Evolutionary conservation across 345 rosid species (phyloP), one percentile per base, ranked within the genome.

Genomic region (Salix suchowensis): DNA sequence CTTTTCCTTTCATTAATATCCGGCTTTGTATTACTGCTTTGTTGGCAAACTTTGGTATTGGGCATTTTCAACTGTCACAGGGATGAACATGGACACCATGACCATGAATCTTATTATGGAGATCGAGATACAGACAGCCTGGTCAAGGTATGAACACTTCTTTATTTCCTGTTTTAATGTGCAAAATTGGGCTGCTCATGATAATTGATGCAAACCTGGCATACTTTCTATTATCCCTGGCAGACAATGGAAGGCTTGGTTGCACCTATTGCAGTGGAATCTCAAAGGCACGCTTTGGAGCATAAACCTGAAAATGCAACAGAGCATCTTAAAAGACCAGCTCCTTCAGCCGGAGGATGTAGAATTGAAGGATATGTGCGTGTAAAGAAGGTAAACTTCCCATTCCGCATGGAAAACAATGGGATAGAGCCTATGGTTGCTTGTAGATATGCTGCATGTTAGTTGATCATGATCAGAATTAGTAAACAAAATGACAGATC

Each of bases 91-190:
- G 92, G 94, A 67, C 97, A 90, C 77, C 98, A 96, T 78, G 97
- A 94, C 5, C 99, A 96, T 85, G 99, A 96, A 80, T 92, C 97
- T 40, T 96, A 96, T 83, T 94, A 96, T 87, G 99, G 99, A 84
- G 93, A 96, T 86, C 95, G 98, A 76, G 97, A 96, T 84, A 92
- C 99, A 55, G 98, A 96, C 5, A 88, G 89, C 85, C 89, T 96
- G 85, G 95, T 96, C 68, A 87, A 92, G 97, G 99, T 91, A 78
- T 54, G 67, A 68, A 68, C 44, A 66, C 14, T 52, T 81, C 74
- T 74, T 19, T 67, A 10, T 44, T 54, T 78, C 40, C 32, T 24
- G 18, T 18, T 67, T 14, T 14, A 34, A 54, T 50, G 23, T 76
- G 65, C 60, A 61, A n/a, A 67, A 64, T 46, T 73, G 58, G 44